These are phyloP conservation scores for Discostella pseudostelligera DNA, from an alignment of 108 stramenopile species.

Conservation along the genomic window DNA sequence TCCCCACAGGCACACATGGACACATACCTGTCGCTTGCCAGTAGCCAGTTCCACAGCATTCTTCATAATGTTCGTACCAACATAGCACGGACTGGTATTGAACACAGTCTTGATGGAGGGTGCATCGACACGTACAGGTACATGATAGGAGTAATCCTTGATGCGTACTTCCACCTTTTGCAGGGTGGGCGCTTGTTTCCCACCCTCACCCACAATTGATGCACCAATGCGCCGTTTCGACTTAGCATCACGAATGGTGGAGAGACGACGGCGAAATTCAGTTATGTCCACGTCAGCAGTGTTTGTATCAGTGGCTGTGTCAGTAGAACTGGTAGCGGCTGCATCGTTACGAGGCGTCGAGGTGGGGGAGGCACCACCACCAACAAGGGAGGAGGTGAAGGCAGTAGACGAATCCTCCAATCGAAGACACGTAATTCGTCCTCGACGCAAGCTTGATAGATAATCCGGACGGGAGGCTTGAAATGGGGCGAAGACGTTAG, in stretches of 20 bases:
- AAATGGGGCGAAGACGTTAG: not conserved
- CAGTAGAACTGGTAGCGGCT: too few relatives aligned
- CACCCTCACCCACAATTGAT: too few relatives aligned
- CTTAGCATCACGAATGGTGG: not conserved
- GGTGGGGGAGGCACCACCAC: not conserved
- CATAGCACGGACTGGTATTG: slow-evolving; percentile 44
- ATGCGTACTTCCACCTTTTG: slow-evolving; percentile 33
- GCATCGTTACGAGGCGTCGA: not conserved
- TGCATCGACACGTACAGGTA: slow-evolving; percentile 30
- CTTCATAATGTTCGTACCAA: slow-evolving; percentile 16
- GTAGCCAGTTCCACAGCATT: slow-evolving; percentile 28
- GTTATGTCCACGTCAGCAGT: not conserved
- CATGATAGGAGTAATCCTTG: slow-evolving; percentile 25
- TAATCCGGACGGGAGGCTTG: slow-evolving; percentile 30
- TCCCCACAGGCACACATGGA: not conserved
- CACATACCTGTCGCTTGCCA: slow-evolving; percentile 25
- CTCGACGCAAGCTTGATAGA: slow-evolving; percentile 5
- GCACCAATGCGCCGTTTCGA: not conserved
- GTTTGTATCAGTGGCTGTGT: not conserved
- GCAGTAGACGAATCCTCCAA: not conserved
- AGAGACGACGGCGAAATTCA: not conserved
- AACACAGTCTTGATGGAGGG: slow-evolving; percentile 36
- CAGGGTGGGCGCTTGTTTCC: too few relatives aligned
- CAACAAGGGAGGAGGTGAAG: not conserved
- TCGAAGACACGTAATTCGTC: slow-evolving; percentile 15